Base-by-base conservation (phyloP, 2,329 filamentous ascomycete species). In the Penicillium hordei region DNA sequence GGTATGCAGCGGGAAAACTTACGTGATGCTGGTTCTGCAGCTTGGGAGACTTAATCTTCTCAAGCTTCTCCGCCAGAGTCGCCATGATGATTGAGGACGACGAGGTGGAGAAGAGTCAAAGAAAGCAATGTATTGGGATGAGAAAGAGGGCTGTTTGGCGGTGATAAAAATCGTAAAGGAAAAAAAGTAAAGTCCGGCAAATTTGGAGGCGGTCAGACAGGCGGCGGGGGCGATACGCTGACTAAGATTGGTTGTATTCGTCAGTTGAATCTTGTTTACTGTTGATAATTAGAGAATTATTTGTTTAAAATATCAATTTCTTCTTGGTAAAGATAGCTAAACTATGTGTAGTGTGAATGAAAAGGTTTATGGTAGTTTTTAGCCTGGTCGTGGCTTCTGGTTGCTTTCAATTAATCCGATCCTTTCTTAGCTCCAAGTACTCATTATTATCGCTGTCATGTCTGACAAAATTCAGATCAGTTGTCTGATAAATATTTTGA, bases 41-140 rank as follows among this genome's bases (percentile, higher is more conserved):
- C 78, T 96, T 96, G 56, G 94, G 94, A 73, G 90, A 94, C 78
- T 94, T 90, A 76, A 97, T 97, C 85, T 95, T 97, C 80, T 93
- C 90, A 75, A 99, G 86, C 82, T 92, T 95, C 82, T 96, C 93
- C 75, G 89, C 87, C 71, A 97, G 80, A 76, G 86, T 86, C 79
- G 76, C 75, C 79, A 81, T 81, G 68, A 68, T 78, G 72, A 66
- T 64, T 61, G 64, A 55, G 40, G 61, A 63, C 64, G 59, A 65
- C 65, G 61, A 65, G 62, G 54, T 61, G 63, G 62, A 63, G 66
- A 62, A 65, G 62, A 54, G 31, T 38, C 25, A 51, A 56, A 51
- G 38, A 56, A 56, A 52, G 23, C 21, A 52, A 51, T 56, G 31
- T 55, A 55, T 53, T 55, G 53, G 25, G 46, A 44, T 51, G 48